phyloP scores from a whole-genome alignment of 164 flowering plant species.

The Taxillus chinensis region DNA sequence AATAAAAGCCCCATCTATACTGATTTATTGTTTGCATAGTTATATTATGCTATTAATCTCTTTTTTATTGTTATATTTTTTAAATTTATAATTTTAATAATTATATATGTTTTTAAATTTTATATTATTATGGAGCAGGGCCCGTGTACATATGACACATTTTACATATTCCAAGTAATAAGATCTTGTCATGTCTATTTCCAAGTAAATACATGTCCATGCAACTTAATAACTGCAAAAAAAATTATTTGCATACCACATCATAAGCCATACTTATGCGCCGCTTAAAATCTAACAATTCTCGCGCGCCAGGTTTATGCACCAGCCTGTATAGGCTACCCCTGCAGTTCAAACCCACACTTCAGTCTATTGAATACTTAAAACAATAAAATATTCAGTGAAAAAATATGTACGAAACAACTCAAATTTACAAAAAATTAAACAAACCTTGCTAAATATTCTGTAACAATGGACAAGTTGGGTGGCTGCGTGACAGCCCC shows the following conservation, averaged over 20 bases:
- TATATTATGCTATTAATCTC: no score
- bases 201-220: not conserved
- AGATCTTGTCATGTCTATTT: no score
- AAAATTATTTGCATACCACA: slow-evolving; percentile 48
- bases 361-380: not conserved
- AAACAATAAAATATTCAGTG: not conserved
- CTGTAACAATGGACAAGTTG: slow-evolving; percentile 89
- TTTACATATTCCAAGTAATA: no score
- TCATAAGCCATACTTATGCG: slow-evolving; percentile 90
- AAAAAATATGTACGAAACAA: not conserved
- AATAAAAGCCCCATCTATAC: no score
- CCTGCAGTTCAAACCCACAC: slow-evolving; percentile 35
- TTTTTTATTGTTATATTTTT: no score
- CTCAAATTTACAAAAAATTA: not conserved
- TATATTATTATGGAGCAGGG: no score
- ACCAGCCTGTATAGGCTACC: slow-evolving; percentile 90
- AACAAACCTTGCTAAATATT: slow-evolving; percentile 80
- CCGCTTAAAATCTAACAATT: slow-evolving; percentile 77
- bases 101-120: no score
- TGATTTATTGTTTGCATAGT: no score
- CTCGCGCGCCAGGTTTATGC: slow-evolving; percentile 81
- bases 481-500: slow-evolving; percentile 97
- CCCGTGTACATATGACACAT: no score
- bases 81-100: no score
- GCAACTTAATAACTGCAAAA: not conserved